phyloP scores from a whole-genome alignment of 495 filamentous ascomycete genomes.

The Lophium mytilinum region DNA sequence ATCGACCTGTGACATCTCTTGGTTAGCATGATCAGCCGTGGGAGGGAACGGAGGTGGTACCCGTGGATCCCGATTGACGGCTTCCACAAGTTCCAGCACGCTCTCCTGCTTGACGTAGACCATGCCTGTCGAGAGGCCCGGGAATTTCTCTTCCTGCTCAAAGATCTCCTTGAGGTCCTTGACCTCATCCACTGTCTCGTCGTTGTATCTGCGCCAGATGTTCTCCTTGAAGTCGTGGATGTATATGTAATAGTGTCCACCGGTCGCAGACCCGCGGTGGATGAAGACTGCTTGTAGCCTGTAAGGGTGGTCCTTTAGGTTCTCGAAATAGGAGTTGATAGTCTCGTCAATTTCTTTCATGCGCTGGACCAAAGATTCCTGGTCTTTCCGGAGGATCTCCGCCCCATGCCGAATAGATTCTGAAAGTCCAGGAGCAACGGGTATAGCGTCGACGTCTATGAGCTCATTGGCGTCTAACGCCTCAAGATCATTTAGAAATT shows the following conservation, averaged over 20 bases:
- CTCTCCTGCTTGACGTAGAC: slow-evolving; percentile 66
- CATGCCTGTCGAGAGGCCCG: slow-evolving; percentile 78
- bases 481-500: slow-evolving; percentile 16
- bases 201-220: slow-evolving; percentile 92
- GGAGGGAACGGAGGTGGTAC: background rate
- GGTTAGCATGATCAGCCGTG: background rate
- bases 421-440: slow-evolving; percentile 6
- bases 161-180: slow-evolving; percentile 57
- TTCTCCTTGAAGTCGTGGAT: slow-evolving; percentile 77
- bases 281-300: slow-evolving; percentile 89
- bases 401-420: background rate
- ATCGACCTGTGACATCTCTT: background rate
- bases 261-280: slow-evolving; percentile 58
- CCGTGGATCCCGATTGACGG: slow-evolving; percentile 44
- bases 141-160: slow-evolving; percentile 30
- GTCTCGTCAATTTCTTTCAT: slow-evolving; percentile 43
- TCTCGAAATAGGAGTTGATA: slow-evolving; percentile 56
- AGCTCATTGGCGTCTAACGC: slow-evolving; percentile 10
- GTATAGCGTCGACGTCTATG: slow-evolving; percentile 10
- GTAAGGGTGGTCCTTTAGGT: slow-evolving; percentile 56
- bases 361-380: slow-evolving; percentile 37
- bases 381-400: slow-evolving; percentile 9
- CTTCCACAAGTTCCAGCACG: slow-evolving; percentile 54
- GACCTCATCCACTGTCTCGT: slow-evolving; percentile 67
- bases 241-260: slow-evolving; percentile 96